Conservation (phyloP, 148 eudicot genomes). For the Rhododendron williamsianum region DNA sequence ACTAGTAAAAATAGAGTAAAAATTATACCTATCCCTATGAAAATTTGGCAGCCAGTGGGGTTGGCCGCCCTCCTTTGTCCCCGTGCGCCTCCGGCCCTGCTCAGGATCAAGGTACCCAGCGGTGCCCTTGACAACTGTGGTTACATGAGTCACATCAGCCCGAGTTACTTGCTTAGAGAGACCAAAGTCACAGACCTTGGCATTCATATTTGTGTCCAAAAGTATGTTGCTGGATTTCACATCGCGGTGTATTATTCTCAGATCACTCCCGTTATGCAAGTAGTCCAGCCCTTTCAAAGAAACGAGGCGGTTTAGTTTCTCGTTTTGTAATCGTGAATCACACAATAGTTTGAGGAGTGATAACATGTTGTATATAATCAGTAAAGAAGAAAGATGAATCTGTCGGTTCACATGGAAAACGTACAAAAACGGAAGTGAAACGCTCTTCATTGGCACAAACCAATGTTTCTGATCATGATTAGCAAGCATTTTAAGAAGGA, state of each 20-base stretch:
- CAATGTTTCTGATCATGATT: not conserved
- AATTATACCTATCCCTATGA: too few relatives aligned
- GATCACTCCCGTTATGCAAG: slow-evolving; percentile 74
- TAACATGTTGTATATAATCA: too few relatives aligned
- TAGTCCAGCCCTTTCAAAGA: slow-evolving; percentile 62
- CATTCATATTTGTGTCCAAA: slow-evolving; percentile 68
- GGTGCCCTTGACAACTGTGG: slow-evolving; percentile 77
- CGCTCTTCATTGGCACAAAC: not conserved
- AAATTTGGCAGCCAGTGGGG: too few relatives aligned
- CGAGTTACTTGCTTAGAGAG: slow-evolving; percentile 58
- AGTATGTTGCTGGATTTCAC: slow-evolving; percentile 83
- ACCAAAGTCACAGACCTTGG: slow-evolving; percentile 78
- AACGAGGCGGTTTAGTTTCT: not conserved
- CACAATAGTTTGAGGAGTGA: too few relatives aligned
- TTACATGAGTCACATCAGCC: slow-evolving; percentile 59
- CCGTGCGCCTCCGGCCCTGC: not conserved
- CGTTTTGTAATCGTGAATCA: too few relatives aligned
- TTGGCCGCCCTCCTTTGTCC: too few relatives aligned
- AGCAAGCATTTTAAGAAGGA: not conserved
- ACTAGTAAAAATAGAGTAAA: too few relatives aligned
- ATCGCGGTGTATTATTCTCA: slow-evolving; percentile 73
- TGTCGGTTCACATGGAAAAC: too few relatives aligned
- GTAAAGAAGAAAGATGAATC: too few relatives aligned
- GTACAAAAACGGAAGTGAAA: too few relatives aligned
- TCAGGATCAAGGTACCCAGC: slow-evolving; percentile 91